phyloP scores from a whole-genome alignment of 495 filamentous ascomycete genomes.

The Annulohypoxylon maeteangense region DNA sequence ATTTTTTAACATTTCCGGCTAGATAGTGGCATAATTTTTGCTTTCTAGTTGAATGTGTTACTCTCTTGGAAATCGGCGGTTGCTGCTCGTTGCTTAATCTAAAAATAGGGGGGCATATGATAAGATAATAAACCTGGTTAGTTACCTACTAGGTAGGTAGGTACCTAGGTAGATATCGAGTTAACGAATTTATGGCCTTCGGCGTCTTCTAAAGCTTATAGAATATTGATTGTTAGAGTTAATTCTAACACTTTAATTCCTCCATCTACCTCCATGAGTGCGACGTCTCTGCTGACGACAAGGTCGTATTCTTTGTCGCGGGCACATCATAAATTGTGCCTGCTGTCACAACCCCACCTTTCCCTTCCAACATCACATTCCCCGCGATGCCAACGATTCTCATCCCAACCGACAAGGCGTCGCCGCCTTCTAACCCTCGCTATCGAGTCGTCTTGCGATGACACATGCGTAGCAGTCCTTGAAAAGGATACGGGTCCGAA shows the following conservation, averaged over 20 bases:
- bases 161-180: background rate
- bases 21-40: too few relatives aligned
- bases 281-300: conserved; percentile 6
- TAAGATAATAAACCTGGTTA: too few relatives aligned
- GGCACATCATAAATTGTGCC: background rate
- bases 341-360: background rate
- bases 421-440: conserved; percentile 74
- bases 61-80: too few relatives aligned
- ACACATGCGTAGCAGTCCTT: conserved; percentile 90
- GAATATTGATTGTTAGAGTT: background rate
- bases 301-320: background rate
- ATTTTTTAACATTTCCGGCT: too few relatives aligned
- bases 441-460: conserved; percentile 97
- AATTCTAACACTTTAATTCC: background rate
- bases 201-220: background rate
- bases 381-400: conserved; percentile 20
- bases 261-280: conserved; percentile 9
- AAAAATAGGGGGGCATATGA: background rate
- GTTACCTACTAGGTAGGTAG: background rate
- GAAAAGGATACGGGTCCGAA: conserved; percentile 59
- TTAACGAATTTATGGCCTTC: background rate
- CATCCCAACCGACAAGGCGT: background rate
- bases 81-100: background rate
- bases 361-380: background rate
- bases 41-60: too few relatives aligned